These are phyloP conservation scores for Novymonas esmeraldas DNA, from an alignment of 208 protist genomes.

Conservation along the genomic window DNA sequence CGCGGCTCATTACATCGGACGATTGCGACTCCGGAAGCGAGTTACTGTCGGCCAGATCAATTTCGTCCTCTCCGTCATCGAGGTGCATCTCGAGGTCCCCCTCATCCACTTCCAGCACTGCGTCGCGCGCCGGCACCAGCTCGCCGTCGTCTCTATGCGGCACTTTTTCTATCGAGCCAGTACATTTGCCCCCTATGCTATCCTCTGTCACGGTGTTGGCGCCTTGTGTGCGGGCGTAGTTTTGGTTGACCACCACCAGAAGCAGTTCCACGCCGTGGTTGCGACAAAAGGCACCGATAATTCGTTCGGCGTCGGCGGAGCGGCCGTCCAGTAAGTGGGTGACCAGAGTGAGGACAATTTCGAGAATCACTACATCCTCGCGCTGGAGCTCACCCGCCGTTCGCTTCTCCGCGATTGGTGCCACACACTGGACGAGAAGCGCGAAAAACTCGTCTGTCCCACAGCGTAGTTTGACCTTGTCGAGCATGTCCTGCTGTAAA, in stretches of 20 bases:
- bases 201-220: neutral
- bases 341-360: slow-evolving; percentile 79
- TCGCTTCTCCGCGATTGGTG: slow-evolving; percentile 75
- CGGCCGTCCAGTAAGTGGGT: slow-evolving; percentile 59
- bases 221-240: slow-evolving; percentile 52
- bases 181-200: no score
- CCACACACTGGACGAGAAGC: slow-evolving; percentile 77
- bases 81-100: neutral
- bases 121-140: neutral
- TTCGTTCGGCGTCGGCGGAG: slow-evolving; percentile 37
- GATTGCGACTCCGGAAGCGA: neutral
- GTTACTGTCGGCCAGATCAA: slow-evolving; percentile 25
- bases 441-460: slow-evolving; percentile 87
- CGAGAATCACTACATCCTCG: slow-evolving; percentile 73
- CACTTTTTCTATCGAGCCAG: no score
- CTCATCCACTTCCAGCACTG: neutral
- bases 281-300: slow-evolving; percentile 77
- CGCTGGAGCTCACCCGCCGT: slow-evolving; percentile 42
- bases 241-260: slow-evolving; percentile 86
- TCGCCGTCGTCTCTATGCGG: neutral
- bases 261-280: slow-evolving; percentile 87
- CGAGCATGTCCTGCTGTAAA: slow-evolving; percentile 63
- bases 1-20: slow-evolving; percentile 1
- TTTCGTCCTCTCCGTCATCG: slow-evolving; percentile 22
- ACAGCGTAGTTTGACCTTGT: slow-evolving; percentile 66